These are phyloP conservation scores for Alternaria ethzedia DNA, from an alignment of 2,329 filamentous ascomycete genomes.

Conservation along the genomic window DNA sequence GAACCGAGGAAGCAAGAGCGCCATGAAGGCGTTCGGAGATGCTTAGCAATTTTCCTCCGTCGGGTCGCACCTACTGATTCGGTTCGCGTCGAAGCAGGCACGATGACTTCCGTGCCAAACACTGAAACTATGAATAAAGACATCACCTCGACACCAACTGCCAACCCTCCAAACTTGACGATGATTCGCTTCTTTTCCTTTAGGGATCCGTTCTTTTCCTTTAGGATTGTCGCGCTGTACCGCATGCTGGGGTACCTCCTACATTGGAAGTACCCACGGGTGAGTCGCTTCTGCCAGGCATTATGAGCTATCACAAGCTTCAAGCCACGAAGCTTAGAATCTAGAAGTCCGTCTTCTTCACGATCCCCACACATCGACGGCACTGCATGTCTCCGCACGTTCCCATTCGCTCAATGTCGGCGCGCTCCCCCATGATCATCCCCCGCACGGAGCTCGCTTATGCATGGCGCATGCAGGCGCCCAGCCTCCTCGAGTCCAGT, in stretches of 20 bases:
- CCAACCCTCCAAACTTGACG: neutral
- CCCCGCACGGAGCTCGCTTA: conserved; percentile 17
- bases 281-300: neutral
- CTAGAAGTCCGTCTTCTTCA: neutral
- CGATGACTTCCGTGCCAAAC: neutral
- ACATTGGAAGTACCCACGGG: neutral
- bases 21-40: neutral
- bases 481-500: neutral
- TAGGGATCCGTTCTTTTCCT: neutral
- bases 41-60: neutral
- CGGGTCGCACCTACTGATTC: neutral
- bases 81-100: neutral
- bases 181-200: neutral
- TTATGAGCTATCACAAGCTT: conserved; percentile 8
- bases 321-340: conserved; percentile 5
- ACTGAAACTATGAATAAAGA: neutral
- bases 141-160: neutral
- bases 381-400: neutral
- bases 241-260: neutral
- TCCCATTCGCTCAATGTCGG: conserved; percentile 32
- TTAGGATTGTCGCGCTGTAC: neutral
- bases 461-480: conserved; percentile 3
- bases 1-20: neutral
- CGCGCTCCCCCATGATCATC: conserved; percentile 11
- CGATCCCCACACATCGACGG: neutral